These are phyloP conservation scores for Xylariaceae sp. DNA, from an alignment of 2,329 filamentous ascomycete species.

Conservation along the genomic window DNA sequence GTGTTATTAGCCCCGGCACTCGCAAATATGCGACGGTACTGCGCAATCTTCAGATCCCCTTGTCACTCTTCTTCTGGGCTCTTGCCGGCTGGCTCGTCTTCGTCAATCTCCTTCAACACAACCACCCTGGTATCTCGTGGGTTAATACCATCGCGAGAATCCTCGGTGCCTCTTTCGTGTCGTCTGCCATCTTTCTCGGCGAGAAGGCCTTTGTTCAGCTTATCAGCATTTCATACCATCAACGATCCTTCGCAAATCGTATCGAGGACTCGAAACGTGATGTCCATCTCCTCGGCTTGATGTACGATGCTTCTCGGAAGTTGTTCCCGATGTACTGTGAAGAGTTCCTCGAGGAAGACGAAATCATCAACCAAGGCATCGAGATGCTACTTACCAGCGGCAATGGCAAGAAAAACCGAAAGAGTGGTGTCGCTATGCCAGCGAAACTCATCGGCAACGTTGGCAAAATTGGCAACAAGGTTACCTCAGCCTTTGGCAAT, in stretches of 20 bases:
- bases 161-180: conserved; percentile 61
- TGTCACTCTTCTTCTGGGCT: conserved; percentile 65
- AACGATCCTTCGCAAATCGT: conserved; percentile 71
- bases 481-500: conserved; percentile 88
- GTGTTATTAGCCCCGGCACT: conserved; percentile 63
- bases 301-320: conserved; percentile 84
- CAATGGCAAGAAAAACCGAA: conserved; percentile 40
- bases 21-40: conserved; percentile 65
- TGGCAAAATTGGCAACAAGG: conserved; percentile 82
- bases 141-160: conserved; percentile 56
- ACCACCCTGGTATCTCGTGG: conserved; percentile 42
- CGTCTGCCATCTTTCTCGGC: conserved; percentile 63
- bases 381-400: conserved; percentile 59
- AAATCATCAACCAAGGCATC: conserved; percentile 80
- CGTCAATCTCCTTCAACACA: conserved; percentile 44
- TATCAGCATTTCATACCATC: conserved; percentile 80
- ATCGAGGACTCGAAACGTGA: conserved; percentile 91
- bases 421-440: conserved; percentile 62
- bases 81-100: conserved; percentile 59
- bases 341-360: conserved; percentile 89
- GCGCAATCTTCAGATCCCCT: conserved; percentile 56
- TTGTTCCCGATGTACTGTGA: conserved; percentile 89
- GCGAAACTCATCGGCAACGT: conserved; percentile 72
- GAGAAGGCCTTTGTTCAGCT: conserved; percentile 76
- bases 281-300: conserved; percentile 70